phyloP scores from a whole-genome alignment of 352 stramenopile genomes.

The Globisporangium abappressorium region DNA sequence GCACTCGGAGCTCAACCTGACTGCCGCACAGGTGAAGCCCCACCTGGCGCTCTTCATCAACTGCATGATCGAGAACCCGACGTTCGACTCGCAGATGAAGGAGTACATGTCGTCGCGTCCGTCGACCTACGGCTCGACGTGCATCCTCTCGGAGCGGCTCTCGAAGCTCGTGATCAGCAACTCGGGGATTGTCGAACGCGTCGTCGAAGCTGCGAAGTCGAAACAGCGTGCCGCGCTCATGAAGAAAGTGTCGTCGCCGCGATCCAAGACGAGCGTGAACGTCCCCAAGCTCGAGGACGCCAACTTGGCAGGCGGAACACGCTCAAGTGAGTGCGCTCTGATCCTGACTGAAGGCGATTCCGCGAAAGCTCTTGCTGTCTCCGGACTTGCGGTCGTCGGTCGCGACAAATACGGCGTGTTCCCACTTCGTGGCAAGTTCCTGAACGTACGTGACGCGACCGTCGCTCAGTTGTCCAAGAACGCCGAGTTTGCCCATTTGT shows the following conservation, averaged over 20 bases:
- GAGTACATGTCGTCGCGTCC: slow-evolving; percentile 95
- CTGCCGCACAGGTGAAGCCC: slow-evolving; percentile 94
- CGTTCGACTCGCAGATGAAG: slow-evolving; percentile 99
- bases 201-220: slow-evolving; percentile 91
- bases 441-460: slow-evolving; percentile 89
- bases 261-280: slow-evolving; percentile 77
- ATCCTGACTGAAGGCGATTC: slow-evolving; percentile 99
- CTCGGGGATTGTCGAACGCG: slow-evolving; percentile 93
- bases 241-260: slow-evolving; percentile 77
- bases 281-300: slow-evolving; percentile 99
- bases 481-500: slow-evolving; percentile 94
- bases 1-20: slow-evolving; percentile 92
- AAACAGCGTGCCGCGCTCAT: slow-evolving; percentile 93
- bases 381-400: slow-evolving; percentile 96
- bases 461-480: slow-evolving; percentile 90
- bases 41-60: slow-evolving; percentile 99
- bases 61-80: slow-evolving; percentile 98
- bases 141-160: slow-evolving; percentile 92
- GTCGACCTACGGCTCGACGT: slow-evolving; percentile 86
- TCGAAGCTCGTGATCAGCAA: slow-evolving; percentile 95
- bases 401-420: slow-evolving; percentile 99
- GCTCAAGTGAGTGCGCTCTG: slow-evolving; percentile 91
- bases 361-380: slow-evolving; percentile 98
- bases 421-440: slow-evolving; percentile 95
- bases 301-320: slow-evolving; percentile 93